These are phyloP conservation scores for Trichophaea hybrida DNA, from an alignment of 2,329 filamentous ascomycete genomes.

Conservation along the genomic window DNA sequence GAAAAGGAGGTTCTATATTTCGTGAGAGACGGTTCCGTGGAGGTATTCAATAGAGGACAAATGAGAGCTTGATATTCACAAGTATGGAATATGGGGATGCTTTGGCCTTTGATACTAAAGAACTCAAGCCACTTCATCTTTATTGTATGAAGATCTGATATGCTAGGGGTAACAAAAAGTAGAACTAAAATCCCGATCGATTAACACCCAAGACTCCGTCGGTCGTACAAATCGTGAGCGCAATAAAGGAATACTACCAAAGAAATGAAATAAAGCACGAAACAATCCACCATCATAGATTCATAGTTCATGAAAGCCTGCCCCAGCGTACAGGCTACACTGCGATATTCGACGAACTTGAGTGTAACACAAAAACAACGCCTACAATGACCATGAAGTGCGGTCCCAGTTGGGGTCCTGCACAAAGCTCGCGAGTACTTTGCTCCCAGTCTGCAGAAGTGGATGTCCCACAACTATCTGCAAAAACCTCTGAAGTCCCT, in stretches of 20 bases:
- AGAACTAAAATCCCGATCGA: not conserved
- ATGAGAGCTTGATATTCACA: not conserved
- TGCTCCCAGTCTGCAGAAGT: constrained; percentile 89
- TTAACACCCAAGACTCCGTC: not conserved
- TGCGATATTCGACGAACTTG: not conserved
- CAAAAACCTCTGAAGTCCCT: constrained; percentile 85
- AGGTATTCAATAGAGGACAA: constrained; percentile 71
- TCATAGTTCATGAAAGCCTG: not conserved
- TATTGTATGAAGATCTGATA: too few species aligned
- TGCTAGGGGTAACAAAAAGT: not conserved
- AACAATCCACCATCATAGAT: not conserved
- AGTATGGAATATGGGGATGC: too few species aligned
- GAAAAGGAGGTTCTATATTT: constrained; percentile 69
- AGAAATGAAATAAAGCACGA: not conserved
- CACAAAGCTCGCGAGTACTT: constrained; percentile 90
- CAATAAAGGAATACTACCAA: not conserved
- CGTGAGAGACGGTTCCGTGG: constrained; percentile 59
- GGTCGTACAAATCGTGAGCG: not conserved
- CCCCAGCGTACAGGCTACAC: not conserved
- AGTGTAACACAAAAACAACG: not conserved
- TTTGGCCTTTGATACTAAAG: too few species aligned
- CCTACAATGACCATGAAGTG: constrained; percentile 17
- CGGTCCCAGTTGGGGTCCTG: constrained; percentile 50
- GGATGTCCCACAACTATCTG: constrained; percentile 97
- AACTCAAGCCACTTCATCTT: too few species aligned